A percentile compares a stretch with the other conserved stretches of the same genome.
These are phyloP conservation scores for Kernera saxatilis DNA, from an alignment of 345 rosid species.

Conservation along the genomic window DNA sequence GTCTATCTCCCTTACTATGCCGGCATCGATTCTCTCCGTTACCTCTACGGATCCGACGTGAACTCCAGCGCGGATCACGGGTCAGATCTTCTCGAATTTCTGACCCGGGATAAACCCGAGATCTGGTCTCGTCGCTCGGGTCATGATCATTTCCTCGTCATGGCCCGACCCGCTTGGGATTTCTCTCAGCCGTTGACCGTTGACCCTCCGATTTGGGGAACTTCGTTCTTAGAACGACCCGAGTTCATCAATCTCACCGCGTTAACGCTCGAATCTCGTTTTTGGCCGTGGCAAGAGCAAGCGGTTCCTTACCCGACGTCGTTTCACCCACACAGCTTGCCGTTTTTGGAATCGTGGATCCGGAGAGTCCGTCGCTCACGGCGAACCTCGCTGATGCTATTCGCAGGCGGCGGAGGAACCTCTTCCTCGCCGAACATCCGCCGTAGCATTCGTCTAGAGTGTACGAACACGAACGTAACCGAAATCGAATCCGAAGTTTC, in stretches of 20 bases:
- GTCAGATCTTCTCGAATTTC: conserved; percentile 48
- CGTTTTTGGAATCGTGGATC: conserved; percentile 62
- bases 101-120: conserved; percentile 37
- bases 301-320: conserved; percentile 90
- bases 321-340: conserved; percentile 71
- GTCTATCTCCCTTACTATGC: conserved; percentile 81
- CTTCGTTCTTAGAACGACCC: conserved; percentile 74
- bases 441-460: conserved; percentile 76
- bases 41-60: conserved; percentile 67
- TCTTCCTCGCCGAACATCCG: conserved; percentile 57
- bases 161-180: conserved; percentile 97
- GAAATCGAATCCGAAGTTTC: not conserved
- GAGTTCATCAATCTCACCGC: conserved; percentile 75
- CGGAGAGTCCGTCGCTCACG: conserved; percentile 50
- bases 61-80: conserved; percentile 73
- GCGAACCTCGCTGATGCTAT: conserved; percentile 57
- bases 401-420: conserved; percentile 87
- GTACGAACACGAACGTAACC: conserved; percentile 34
- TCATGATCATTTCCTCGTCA: conserved; percentile 76
- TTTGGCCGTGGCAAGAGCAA: conserved; percentile 94
- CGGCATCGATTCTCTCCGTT: conserved; percentile 66
- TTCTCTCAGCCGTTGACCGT: conserved; percentile 64
- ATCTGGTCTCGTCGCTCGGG: conserved; percentile 61
- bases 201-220: conserved; percentile 92
- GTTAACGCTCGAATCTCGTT: conserved; percentile 58